Conservation (phyloP, 805 yeast genomes). For the Scheffersomyces lignosus region DNA sequence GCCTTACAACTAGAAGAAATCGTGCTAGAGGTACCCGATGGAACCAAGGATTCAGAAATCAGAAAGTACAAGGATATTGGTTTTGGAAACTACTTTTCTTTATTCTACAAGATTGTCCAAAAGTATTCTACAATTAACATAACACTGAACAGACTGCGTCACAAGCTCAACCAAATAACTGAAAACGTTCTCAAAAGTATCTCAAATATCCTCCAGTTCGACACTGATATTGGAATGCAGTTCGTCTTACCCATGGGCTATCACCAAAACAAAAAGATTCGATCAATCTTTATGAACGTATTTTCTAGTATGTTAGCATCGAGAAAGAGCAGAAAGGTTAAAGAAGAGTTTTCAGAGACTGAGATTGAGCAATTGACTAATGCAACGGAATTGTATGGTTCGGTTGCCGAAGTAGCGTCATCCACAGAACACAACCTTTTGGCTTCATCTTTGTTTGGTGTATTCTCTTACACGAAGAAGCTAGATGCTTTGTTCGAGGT, state of each 20-base stretch:
- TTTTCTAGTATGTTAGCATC: conserved; percentile 63
- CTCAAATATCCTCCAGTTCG: conserved; percentile 68
- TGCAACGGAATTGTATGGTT: conserved; percentile 45
- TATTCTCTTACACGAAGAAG: conserved; percentile 43
- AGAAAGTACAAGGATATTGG: conserved; percentile 56
- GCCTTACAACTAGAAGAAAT: conserved; percentile 55
- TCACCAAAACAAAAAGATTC: conserved; percentile 61
- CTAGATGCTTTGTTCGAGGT: conserved; percentile 50
- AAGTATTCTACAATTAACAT: conserved; percentile 33
- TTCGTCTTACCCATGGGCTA: conserved; percentile 79
- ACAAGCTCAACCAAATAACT: conserved; percentile 56
- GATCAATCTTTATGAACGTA: conserved; percentile 74
- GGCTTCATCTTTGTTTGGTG: conserved; percentile 61
- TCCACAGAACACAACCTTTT: conserved; percentile 67
- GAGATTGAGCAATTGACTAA: conserved; percentile 27
- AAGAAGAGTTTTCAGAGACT: conserved; percentile 29
- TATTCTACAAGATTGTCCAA: conserved; percentile 55
- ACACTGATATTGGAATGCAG: conserved; percentile 74
- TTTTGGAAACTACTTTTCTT: conserved; percentile 68
- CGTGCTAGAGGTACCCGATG: conserved; percentile 60
- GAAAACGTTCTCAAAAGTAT: conserved; percentile 66
- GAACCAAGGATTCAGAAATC: conserved; percentile 52
- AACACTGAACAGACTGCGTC: conserved; percentile 33
- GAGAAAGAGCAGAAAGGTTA: conserved; percentile 21
- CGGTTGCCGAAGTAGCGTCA: conserved; percentile 63